phyloP scores from a whole-genome alignment of 495 filamentous ascomycete species.

The Tetracladium marchalianum region DNA sequence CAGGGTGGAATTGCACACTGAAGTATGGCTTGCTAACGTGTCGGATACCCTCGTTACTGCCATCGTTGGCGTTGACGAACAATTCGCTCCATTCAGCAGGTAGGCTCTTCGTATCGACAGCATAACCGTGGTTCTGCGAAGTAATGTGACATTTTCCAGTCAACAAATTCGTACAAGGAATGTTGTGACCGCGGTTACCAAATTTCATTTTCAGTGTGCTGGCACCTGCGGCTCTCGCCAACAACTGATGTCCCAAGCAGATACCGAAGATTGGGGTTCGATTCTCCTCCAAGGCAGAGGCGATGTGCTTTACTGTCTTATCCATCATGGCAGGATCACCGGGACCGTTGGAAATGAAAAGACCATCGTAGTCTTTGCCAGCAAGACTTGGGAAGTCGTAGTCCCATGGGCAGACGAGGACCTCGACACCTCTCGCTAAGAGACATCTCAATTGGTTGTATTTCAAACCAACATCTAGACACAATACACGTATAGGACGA shows the following conservation, averaged over 20 bases:
- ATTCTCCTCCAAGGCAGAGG: conserved; percentile 59
- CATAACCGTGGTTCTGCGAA: conserved; percentile 95
- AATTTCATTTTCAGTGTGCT: conserved; percentile 95
- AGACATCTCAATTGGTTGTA: conserved; percentile 95
- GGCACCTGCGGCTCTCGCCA: conserved; percentile 83
- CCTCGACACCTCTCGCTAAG: conserved; percentile 82
- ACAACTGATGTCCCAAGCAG: conserved; percentile 90
- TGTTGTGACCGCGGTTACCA: conserved; percentile 97
- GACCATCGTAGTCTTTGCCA: conserved; percentile 79
- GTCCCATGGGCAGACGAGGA: conserved; percentile 90
- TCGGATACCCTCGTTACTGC: conserved; percentile 93
- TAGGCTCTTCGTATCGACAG: conserved; percentile 70
- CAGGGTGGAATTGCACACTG: conserved; percentile 97
- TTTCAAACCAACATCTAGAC: conserved; percentile 93
- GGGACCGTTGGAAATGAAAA: conserved; percentile 96
- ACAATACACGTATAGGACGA: conserved; percentile 73
- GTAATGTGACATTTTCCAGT: conserved; percentile 97
- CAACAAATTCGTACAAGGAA: conserved; percentile 89
- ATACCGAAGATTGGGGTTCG: conserved; percentile 90
- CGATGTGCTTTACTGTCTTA: conserved; percentile 64
- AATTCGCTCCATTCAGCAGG: conserved; percentile 79
- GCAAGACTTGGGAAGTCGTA: conserved; percentile 73
- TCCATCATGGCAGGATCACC: conserved; percentile 84
- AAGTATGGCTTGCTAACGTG: conserved; percentile 81
- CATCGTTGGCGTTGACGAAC: conserved; percentile 96